These are phyloP conservation scores for Narthecium ossifragum DNA, from an alignment of 106 monocot genomes.

Conservation along the genomic window DNA sequence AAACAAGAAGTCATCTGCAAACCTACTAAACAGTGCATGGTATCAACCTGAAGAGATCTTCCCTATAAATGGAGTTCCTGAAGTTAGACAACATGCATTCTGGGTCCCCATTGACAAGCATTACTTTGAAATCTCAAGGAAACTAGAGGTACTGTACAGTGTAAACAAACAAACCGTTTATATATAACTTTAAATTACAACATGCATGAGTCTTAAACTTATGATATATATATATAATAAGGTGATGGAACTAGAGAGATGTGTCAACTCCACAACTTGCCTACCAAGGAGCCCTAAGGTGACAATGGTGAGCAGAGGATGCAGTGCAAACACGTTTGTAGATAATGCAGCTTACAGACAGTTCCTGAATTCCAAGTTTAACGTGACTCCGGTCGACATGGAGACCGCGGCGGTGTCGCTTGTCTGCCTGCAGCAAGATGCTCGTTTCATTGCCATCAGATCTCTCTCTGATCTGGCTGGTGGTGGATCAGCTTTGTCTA, in stretches of 20 bases:
- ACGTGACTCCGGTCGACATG: slow-evolving; percentile 47
- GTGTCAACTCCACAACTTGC: slow-evolving; percentile 45
- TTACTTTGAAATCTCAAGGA: slow-evolving; percentile 24
- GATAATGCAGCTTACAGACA: slow-evolving; percentile 54
- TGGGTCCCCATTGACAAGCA: slow-evolving; percentile 36
- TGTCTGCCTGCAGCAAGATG: slow-evolving; percentile 24
- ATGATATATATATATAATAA: background rate
- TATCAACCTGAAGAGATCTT: slow-evolving; percentile 62
- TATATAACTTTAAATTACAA: background rate
- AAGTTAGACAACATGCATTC: slow-evolving; percentile 37
- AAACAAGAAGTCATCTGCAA: background rate
- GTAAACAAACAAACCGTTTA: background rate
- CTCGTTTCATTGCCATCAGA: slow-evolving; percentile 41
- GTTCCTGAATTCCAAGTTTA: slow-evolving; percentile 37
- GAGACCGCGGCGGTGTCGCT: slow-evolving; percentile 53
- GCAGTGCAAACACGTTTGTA: slow-evolving; percentile 32
- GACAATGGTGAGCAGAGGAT: slow-evolving; percentile 22
- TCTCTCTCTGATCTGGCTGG: slow-evolving; percentile 63
- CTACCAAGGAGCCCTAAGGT: slow-evolving; percentile 25
- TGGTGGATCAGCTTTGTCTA: slow-evolving; percentile 46
- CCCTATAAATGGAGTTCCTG: slow-evolving; percentile 37
- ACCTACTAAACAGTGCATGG: slow-evolving; percentile 46
- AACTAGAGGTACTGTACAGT: slow-evolving; percentile 17
- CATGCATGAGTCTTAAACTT: no score
- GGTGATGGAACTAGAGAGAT: slow-evolving; percentile 19